Conservation (phyloP, 1,139 yeast species). For the Geotrichum carabidarum region DNA sequence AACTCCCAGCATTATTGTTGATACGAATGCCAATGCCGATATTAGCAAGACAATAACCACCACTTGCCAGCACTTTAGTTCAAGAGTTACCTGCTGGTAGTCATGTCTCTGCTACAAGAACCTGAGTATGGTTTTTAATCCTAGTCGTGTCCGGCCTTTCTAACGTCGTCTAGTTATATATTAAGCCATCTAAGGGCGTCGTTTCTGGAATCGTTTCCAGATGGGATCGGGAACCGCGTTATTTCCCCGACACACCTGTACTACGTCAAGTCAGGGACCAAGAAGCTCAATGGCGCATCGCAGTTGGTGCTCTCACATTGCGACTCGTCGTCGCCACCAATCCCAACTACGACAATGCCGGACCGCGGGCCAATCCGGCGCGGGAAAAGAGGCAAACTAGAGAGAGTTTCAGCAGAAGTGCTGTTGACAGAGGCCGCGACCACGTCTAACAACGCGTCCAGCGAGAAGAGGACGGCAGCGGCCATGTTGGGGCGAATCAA, state of each 20-base stretch:
- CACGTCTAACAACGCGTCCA: neutral
- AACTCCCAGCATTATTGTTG: no score
- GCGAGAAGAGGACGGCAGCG: neutral
- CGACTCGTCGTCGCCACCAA: constrained; percentile 20
- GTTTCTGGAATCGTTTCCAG: constrained; percentile 33
- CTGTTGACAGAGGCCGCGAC: neutral
- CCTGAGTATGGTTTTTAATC: constrained; percentile 27
- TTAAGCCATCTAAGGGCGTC: constrained; percentile 34
- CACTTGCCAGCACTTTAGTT: no score
- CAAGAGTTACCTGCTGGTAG: neutral
- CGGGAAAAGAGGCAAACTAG: neutral
- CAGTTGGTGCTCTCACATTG: constrained; percentile 16
- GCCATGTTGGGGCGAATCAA: neutral
- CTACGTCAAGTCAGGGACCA: constrained; percentile 31
- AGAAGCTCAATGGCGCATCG: constrained; percentile 14
- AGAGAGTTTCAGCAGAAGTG: neutral
- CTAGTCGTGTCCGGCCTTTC: neutral
- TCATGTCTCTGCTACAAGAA: constrained; percentile 33
- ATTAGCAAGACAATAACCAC: no score
- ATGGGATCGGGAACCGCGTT: constrained; percentile 34
- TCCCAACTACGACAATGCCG: constrained; percentile 14
- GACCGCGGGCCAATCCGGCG: constrained; percentile 1
- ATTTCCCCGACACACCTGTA: constrained; percentile 33
- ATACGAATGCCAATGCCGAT: no score
- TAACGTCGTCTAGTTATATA: constrained; percentile 27